These are phyloP conservation scores for Parastagonospora avenae DNA, from an alignment of 2,329 filamentous ascomycete genomes.

Conservation along the genomic window DNA sequence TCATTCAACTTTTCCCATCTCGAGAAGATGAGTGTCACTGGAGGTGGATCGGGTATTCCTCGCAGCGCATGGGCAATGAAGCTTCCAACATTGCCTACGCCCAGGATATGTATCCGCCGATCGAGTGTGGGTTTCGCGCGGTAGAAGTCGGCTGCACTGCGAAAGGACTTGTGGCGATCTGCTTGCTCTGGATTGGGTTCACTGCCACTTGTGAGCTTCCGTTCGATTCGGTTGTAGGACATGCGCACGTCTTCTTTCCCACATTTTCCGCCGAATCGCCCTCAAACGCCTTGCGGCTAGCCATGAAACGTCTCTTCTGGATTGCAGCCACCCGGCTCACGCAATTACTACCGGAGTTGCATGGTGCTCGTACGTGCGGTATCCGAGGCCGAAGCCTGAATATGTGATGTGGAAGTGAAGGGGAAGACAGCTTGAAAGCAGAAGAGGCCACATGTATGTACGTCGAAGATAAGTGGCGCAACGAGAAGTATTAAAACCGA, in stretches of 20 bases:
- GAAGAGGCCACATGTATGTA: slow-evolving; percentile 17
- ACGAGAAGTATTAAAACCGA: background rate
- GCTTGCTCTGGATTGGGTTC: slow-evolving; percentile 5
- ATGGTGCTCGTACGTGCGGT: slow-evolving; percentile 46
- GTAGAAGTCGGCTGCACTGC: slow-evolving; percentile 39
- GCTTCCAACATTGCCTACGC: slow-evolving; percentile 79
- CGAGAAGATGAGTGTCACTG: slow-evolving; percentile 81
- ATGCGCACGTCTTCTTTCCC: slow-evolving; percentile 14
- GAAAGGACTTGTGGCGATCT: background rate
- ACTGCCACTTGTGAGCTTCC: slow-evolving; percentile 17
- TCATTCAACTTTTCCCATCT: slow-evolving; percentile 49
- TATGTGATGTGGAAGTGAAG: slow-evolving; percentile 42
- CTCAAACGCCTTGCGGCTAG: slow-evolving; percentile 29
- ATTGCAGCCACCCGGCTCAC: slow-evolving; percentile 52
- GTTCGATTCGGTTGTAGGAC: background rate
- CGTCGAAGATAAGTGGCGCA: background rate
- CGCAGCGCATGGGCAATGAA: slow-evolving; percentile 77
- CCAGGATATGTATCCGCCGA: slow-evolving; percentile 67
- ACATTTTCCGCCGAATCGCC: slow-evolving; percentile 19
- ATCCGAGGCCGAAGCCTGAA: slow-evolving; percentile 55
- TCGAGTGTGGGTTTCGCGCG: slow-evolving; percentile 33
- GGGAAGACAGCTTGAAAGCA: slow-evolving; percentile 52
- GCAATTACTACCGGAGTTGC: slow-evolving; percentile 49
- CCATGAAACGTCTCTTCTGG: slow-evolving; percentile 24
- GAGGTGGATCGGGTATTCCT: slow-evolving; percentile 65